A percentile compares a stretch with the other conserved stretches of the same genome.
Conservation (phyloP, 495 filamentous ascomycete species). For the Neurospora terricola region DNA sequence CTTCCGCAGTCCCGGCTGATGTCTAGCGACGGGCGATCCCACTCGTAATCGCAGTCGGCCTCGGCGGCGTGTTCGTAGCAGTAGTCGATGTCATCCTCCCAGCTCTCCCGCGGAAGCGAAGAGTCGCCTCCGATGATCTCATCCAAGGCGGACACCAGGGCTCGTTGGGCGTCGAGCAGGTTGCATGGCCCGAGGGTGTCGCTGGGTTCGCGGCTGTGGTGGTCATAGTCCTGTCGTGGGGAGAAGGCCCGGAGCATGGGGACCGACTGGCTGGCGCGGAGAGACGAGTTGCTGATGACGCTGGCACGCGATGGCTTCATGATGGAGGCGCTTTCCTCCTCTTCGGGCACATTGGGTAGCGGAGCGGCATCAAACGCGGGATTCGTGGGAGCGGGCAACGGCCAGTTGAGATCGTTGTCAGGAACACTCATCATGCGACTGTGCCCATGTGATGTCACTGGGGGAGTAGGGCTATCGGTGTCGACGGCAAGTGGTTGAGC, state of each 20-base stretch:
- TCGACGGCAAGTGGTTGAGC: conserved; percentile 24
- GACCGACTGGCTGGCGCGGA: conserved; percentile 37
- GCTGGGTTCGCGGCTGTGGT: conserved; percentile 27
- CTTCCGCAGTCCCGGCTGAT: conserved; percentile 23
- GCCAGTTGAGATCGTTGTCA: conserved; percentile 36
- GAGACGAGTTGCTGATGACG: conserved; percentile 33
- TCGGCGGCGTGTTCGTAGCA: conserved; percentile 88
- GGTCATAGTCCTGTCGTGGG: conserved; percentile 12
- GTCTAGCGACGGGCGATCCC: conserved; percentile 50
- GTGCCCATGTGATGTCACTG: conserved; percentile 18
- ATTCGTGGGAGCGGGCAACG: conserved; percentile 35
- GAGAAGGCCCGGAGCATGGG: conserved; percentile 34
- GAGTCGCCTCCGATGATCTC: conserved; percentile 32
- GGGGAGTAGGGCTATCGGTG: conserved; percentile 17
- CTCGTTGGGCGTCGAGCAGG: conserved; percentile 23
- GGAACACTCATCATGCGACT: conserved; percentile 34
- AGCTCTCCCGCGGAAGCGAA: conserved; percentile 40
- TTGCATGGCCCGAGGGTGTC: conserved; percentile 33
- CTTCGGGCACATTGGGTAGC: conserved; percentile 64
- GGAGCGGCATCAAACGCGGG: conserved; percentile 29
- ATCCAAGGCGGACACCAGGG: conserved; percentile 17
- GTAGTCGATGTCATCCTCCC: conserved; percentile 94
- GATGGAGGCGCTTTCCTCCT: conserved; percentile 31
- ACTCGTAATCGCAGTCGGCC: conserved; percentile 83
- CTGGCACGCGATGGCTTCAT: conserved; percentile 26